Percentiles rank a stretch among this genome's conserved stretches.
Conservation (phyloP, 768 basidiomycete genomes). For the Galerina sulciceps region DNA sequence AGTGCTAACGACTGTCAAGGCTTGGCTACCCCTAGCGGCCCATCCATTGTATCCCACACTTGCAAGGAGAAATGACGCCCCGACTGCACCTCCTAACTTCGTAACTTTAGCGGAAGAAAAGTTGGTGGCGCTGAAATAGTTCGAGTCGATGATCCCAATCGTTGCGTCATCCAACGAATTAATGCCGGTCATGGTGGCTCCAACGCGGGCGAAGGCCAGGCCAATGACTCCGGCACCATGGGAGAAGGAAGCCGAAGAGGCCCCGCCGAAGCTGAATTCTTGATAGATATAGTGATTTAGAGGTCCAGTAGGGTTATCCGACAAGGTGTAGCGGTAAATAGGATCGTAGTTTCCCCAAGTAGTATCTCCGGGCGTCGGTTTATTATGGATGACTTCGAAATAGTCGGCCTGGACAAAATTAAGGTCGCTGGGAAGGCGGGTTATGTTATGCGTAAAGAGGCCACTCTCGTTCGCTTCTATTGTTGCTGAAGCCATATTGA, state of each 20-base stretch:
- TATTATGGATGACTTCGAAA: neutral
- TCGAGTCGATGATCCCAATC: neutral
- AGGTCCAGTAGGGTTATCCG: conserved; percentile 1
- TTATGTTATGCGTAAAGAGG: neutral
- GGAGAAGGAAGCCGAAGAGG: neutral
- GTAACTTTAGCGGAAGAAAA: neutral
- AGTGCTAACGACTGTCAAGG: conserved; percentile 16
- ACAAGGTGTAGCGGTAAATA: conserved; percentile 4
- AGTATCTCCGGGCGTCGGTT: neutral
- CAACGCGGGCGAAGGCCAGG: neutral
- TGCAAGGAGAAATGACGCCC: conserved; percentile 18
- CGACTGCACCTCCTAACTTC: conserved; percentile 17
- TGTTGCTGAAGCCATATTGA: conserved; percentile 5
- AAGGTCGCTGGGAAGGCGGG: conserved; percentile 10
- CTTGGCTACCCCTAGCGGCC: conserved; percentile 12
- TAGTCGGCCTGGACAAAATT: conserved; percentile 1
- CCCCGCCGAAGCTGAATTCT: neutral
- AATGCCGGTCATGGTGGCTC: neutral
- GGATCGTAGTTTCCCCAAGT: neutral
- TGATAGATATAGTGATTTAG: conserved; percentile 7
- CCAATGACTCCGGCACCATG: neutral
- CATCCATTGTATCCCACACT: conserved; percentile 20
- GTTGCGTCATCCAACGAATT: neutral
- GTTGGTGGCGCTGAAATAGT: conserved; percentile 2
- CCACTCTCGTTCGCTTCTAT: conserved; percentile 6